phyloP scores from a whole-genome alignment of 2,329 filamentous ascomycete species.

The Xylaria arbuscula region DNA sequence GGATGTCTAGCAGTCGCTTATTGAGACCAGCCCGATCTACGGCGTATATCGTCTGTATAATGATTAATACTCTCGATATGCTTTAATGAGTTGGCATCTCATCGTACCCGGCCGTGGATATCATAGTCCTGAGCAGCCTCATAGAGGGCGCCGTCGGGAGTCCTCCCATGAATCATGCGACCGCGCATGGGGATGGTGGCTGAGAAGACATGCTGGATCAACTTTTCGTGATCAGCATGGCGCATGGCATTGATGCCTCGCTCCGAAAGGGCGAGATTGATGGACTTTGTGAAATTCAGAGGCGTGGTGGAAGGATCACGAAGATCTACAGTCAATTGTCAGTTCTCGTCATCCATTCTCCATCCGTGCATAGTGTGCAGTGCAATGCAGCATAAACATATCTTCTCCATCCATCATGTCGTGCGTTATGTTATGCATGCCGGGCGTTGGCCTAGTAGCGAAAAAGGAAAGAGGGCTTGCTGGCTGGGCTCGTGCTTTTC shows the following conservation, averaged over 20 bases:
- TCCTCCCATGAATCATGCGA: conserved; percentile 90
- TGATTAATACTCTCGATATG: conserved; percentile 15
- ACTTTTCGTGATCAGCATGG: conserved; percentile 71
- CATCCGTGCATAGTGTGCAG: too few species aligned
- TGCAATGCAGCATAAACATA: background rate
- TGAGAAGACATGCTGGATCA: conserved; percentile 78
- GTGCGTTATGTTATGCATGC: conserved; percentile 25
- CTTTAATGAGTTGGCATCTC: conserved; percentile 43
- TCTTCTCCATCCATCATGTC: background rate
- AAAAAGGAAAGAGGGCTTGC: conserved; percentile 10
- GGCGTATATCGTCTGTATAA: conserved; percentile 78
- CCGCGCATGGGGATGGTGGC: conserved; percentile 93
- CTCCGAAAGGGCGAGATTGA: conserved; percentile 94
- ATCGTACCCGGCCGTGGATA: conserved; percentile 78
- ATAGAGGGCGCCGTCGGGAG: conserved; percentile 72
- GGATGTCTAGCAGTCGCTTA: conserved; percentile 81
- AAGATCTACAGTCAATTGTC: conserved; percentile 72
- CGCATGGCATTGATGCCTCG: conserved; percentile 90
- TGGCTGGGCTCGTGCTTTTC: conserved; percentile 41
- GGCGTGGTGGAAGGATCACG: conserved; percentile 84
- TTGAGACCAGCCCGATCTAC: conserved; percentile 88
- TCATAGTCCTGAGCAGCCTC: conserved; percentile 91
- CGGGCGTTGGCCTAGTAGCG: background rate
- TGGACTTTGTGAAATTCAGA: conserved; percentile 97
- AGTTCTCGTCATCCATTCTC: background rate